phyloP scores from a whole-genome alignment of 2,329 filamentous ascomycete species.

The Colletotrichum graminicola region DNA sequence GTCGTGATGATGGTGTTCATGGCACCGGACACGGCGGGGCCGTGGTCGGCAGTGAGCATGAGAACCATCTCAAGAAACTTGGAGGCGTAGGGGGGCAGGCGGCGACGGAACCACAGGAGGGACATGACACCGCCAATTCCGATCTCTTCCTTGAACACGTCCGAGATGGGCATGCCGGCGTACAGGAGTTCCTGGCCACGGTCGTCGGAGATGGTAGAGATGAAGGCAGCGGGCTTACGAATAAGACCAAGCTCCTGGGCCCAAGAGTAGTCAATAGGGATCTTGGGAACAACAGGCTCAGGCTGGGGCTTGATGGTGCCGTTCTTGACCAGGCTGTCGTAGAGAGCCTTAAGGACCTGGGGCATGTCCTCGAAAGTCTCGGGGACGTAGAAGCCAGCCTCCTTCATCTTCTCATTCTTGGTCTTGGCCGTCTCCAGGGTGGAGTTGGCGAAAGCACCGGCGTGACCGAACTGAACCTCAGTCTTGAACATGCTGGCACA shows the following conservation, averaged over 20 bases:
- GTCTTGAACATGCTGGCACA: slow-evolving; percentile 99
- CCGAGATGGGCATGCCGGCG: slow-evolving; percentile 99
- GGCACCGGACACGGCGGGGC: slow-evolving; percentile 97
- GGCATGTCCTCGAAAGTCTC: slow-evolving; percentile 98
- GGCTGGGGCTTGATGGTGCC: slow-evolving; percentile 87
- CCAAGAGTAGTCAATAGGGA: slow-evolving; percentile 99
- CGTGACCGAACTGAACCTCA: slow-evolving; percentile 99
- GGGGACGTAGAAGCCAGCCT: slow-evolving; percentile 94
- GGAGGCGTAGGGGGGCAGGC: slow-evolving; percentile 94
- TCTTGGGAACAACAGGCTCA: slow-evolving; percentile 97
- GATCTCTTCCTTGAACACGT: slow-evolving; percentile 99
- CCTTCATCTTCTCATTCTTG: slow-evolving; percentile 98
- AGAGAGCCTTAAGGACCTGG: slow-evolving; percentile 79
- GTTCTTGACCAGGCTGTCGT: slow-evolving; percentile 86
- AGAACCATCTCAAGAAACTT: slow-evolving; percentile 99
- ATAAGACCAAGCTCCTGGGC: slow-evolving; percentile 99
- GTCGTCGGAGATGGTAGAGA: slow-evolving; percentile 99
- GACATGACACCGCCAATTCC: slow-evolving; percentile 99
- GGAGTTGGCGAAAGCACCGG: slow-evolving; percentile 98
- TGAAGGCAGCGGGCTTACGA: slow-evolving; percentile 99
- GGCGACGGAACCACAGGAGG: slow-evolving; percentile 98
- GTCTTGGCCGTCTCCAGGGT: slow-evolving; percentile 95
- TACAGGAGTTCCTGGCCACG: slow-evolving; percentile 99
- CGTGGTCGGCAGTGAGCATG: slow-evolving; percentile 99
- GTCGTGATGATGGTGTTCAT: slow-evolving; percentile 99